Percentiles rank a stretch among this genome's conserved stretches.
These are phyloP conservation scores for Agaricus subrufescens DNA, from an alignment of 768 basidiomycete genomes.

Conservation along the genomic window DNA sequence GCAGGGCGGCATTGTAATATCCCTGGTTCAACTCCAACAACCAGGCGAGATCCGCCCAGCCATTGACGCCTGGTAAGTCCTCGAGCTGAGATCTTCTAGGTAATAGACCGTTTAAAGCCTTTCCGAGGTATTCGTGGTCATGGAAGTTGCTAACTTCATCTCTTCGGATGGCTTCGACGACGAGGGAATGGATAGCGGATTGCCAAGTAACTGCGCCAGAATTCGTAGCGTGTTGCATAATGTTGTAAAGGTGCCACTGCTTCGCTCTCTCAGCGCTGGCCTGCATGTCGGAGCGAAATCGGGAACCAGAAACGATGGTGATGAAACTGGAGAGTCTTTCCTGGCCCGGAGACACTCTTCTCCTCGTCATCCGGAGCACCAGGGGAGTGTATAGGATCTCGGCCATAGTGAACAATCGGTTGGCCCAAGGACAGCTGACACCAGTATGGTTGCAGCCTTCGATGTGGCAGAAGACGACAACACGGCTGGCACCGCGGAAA, in stretches of 20 bases:
- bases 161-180: constrained; percentile 20
- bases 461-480: constrained; percentile 7
- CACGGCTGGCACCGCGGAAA: constrained; percentile 2
- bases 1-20: constrained; percentile 20
- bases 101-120: constrained; percentile 20
- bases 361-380: constrained; percentile 5
- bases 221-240: constrained; percentile 18
- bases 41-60: constrained; percentile 23
- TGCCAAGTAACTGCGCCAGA: constrained; percentile 16
- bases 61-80: constrained; percentile 12
- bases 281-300: constrained; percentile 4
- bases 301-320: background rate
- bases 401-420: constrained; percentile 5
- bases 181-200: constrained; percentile 17
- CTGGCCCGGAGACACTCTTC: too few species aligned
- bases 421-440: constrained; percentile 3
- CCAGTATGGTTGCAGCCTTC: background rate
- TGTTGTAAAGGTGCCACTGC: constrained; percentile 17
- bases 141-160: constrained; percentile 13
- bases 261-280: constrained; percentile 5
- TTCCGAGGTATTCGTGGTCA: constrained; percentile 17
- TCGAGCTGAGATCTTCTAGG: constrained; percentile 15
- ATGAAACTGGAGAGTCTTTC: background rate
- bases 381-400: constrained; percentile 2
- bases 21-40: constrained; percentile 22